Percentiles rank a stretch among this genome's conserved stretches.
Evolutionary conservation across 495 filamentous ascomycete genomes (phyloP).

Genomic region (Geoglossum glabrum): DNA sequence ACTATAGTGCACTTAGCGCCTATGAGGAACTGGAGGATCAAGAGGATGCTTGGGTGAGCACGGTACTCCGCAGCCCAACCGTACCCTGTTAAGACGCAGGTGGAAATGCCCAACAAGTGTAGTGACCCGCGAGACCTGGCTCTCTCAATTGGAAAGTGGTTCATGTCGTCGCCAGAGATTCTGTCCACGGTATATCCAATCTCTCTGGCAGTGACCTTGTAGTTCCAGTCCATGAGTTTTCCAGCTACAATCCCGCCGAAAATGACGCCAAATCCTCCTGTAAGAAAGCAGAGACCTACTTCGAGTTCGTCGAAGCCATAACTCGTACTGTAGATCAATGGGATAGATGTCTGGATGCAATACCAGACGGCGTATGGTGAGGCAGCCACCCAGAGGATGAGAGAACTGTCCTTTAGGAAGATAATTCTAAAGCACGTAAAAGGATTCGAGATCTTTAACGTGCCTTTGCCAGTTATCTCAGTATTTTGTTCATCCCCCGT

Average conservation of each 20-base stretch:
- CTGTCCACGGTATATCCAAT: constrained; percentile 10
- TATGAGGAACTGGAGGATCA: constrained; percentile 35
- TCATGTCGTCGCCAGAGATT: constrained; percentile 6
- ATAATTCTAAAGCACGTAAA: constrained; percentile 8
- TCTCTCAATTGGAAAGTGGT: constrained; percentile 41
- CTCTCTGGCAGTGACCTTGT: constrained; percentile 20
- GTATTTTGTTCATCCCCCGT: constrained; percentile 4
- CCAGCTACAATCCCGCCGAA: constrained; percentile 9
- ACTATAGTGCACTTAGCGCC: constrained; percentile 32
- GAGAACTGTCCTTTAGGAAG: constrained; percentile 8
- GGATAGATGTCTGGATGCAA: constrained; percentile 17
- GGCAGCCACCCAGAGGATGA: constrained; percentile 12
- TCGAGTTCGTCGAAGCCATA: constrained; percentile 30
- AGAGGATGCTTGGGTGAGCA: constrained; percentile 26
- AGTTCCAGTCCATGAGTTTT: constrained; percentile 24
- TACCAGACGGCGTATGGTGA: constrained; percentile 14
- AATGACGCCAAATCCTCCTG: constrained; percentile 23
- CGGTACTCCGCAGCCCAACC: constrained; percentile 35
- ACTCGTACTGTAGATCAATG: constrained; percentile 20
- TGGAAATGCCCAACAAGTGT: constrained; percentile 23
- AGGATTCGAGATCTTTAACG: constrained; percentile 6
- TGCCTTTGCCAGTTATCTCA: neutral
- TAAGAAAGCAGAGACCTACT: constrained; percentile 29
- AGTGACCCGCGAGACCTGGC: constrained; percentile 36
- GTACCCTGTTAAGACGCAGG: constrained; percentile 26